Conservation (phyloP, 352 stramenopile genomes). For the Hyaloperonospora arabidopsidis region DNA sequence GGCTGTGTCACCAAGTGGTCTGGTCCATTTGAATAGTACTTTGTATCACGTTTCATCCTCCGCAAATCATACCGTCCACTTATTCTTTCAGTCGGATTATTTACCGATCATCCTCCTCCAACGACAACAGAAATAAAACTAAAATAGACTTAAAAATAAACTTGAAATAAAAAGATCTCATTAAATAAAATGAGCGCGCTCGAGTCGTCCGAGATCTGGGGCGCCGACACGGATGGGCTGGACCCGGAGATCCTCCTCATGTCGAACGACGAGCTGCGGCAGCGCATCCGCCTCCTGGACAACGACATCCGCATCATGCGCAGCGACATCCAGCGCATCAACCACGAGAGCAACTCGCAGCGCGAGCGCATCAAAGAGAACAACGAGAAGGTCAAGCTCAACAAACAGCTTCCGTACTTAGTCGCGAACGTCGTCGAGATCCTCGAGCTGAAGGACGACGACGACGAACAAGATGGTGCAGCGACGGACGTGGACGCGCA, state of each 20-base stretch:
- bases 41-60: no score
- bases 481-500: conserved; percentile 89
- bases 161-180: neutral
- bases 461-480: conserved; percentile 91
- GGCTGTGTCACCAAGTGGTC: conserved; percentile 60
- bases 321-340: conserved; percentile 94
- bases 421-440: conserved; percentile 98
- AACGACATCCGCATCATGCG: conserved; percentile 97
- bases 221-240: conserved; percentile 41
- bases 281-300: conserved; percentile 93
- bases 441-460: conserved; percentile 82
- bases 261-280: conserved; percentile 91
- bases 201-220: conserved; percentile 60
- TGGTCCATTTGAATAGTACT: conserved; percentile 47
- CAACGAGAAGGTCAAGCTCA: conserved; percentile 99
- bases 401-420: conserved; percentile 98
- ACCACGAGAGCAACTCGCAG: conserved; percentile 92
- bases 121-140: no score
- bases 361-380: conserved; percentile 96
- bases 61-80: no score
- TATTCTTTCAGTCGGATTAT: no score
- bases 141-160: no score
- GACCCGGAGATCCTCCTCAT: conserved; percentile 91
- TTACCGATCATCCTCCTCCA: no score
- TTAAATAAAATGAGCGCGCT: conserved; percentile 40